Evolutionary conservation across 441 rosid species (phyloP).

Genomic region (Erodium texanum): DNA sequence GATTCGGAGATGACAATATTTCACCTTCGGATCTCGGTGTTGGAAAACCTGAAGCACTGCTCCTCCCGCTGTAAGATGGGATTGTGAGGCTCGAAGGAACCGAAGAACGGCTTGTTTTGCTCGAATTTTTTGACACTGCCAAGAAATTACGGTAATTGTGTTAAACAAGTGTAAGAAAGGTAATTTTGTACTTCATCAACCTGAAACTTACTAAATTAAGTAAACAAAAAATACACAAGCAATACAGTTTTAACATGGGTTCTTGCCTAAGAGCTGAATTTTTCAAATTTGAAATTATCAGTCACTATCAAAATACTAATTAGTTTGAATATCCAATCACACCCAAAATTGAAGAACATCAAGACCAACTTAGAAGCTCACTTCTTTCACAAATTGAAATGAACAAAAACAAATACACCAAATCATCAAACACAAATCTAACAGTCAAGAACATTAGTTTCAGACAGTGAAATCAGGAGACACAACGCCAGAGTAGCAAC

Average conservation of each 20-base stretch:
- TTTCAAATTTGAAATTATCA: background rate
- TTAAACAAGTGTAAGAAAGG: background rate
- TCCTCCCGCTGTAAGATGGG: constrained; percentile 40
- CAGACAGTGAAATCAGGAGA: background rate
- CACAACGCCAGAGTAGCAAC: background rate
- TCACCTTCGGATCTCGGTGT: constrained; percentile 36
- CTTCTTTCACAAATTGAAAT: background rate
- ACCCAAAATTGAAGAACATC: background rate
- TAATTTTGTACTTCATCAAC: background rate
- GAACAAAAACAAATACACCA: background rate
- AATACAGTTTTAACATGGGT: background rate
- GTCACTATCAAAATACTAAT: background rate
- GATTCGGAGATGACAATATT: constrained; percentile 22
- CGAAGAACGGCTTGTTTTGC: constrained; percentile 44
- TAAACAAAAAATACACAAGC: too few species aligned
- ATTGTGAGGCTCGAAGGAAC: constrained; percentile 48
- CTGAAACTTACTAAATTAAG: too few species aligned
- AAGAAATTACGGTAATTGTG: constrained; percentile 6
- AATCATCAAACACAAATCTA: background rate
- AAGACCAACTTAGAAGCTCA: background rate
- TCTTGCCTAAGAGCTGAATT: background rate
- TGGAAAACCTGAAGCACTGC: constrained; percentile 43
- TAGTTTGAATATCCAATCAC: background rate
- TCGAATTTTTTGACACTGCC: constrained; percentile 47
- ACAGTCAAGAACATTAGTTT: background rate